phyloP scores from a whole-genome alignment of 805 yeast species.

The Ogataea chonburiensis region DNA sequence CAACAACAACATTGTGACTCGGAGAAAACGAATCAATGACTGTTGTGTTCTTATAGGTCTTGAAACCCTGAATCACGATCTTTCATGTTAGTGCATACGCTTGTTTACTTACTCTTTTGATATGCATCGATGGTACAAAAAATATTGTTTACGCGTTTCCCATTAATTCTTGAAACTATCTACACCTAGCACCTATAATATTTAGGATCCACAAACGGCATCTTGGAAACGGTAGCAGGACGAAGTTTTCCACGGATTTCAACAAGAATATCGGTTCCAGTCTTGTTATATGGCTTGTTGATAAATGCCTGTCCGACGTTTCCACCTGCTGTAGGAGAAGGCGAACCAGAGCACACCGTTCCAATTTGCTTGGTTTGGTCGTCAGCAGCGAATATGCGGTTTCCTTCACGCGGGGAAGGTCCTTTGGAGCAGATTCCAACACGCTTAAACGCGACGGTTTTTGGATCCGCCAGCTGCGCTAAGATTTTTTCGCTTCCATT shows the following conservation, averaged over 20 bases:
- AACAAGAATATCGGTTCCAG: slow-evolving; percentile 68
- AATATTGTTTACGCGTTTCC: slow-evolving; percentile 8
- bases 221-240: slow-evolving; percentile 70
- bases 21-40: slow-evolving; percentile 76
- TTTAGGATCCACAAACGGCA: slow-evolving; percentile 79
- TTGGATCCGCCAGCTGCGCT: slow-evolving; percentile 62
- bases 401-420: slow-evolving; percentile 89
- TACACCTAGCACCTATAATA: slow-evolving; percentile 44
- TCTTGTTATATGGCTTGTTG: slow-evolving; percentile 65
- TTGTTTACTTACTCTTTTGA: slow-evolving; percentile 30
- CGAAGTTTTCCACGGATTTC: slow-evolving; percentile 83
- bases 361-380: slow-evolving; percentile 55
- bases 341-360: slow-evolving; percentile 56
- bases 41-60: slow-evolving; percentile 85
- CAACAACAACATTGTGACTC: slow-evolving; percentile 81
- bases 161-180: slow-evolving; percentile 2
- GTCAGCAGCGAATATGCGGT: slow-evolving; percentile 55
- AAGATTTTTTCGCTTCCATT: slow-evolving; percentile 76
- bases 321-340: slow-evolving; percentile 59
- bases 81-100: slow-evolving; percentile 18
- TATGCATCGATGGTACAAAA: slow-evolving; percentile 14
- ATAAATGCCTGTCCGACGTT: slow-evolving; percentile 93
- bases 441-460: slow-evolving; percentile 58
- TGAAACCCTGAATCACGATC: slow-evolving; percentile 87
- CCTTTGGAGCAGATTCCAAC: slow-evolving; percentile 78